These are phyloP conservation scores for Penicillium atrosanguineum DNA, from an alignment of 495 filamentous ascomycete species.

Conservation along the genomic window DNA sequence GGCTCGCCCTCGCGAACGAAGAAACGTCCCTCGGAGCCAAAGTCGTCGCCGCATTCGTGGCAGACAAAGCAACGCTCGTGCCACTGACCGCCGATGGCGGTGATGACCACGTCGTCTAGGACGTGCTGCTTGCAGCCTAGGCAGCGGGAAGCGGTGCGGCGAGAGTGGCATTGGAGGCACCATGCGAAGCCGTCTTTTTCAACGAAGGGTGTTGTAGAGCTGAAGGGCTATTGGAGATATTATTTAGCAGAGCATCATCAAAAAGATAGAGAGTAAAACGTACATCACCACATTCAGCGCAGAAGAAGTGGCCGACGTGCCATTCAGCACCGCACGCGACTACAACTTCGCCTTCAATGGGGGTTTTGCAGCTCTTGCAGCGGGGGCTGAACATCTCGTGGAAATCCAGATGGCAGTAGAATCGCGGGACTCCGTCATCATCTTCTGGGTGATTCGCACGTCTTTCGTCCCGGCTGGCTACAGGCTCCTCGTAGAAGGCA, in stretches of 20 bases:
- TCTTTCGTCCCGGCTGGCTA: slow-evolving; percentile 63
- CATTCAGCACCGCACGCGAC: slow-evolving; percentile 91
- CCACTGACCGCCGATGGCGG: slow-evolving; percentile 89
- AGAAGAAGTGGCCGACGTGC: slow-evolving; percentile 99
- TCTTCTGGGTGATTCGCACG: slow-evolving; percentile 58
- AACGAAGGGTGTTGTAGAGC: slow-evolving; percentile 77
- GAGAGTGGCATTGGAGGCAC: slow-evolving; percentile 92
- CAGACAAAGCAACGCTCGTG: slow-evolving; percentile 90
- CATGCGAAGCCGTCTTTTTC: slow-evolving; percentile 99
- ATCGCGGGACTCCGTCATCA: slow-evolving; percentile 64
- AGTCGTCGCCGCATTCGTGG: slow-evolving; percentile 60
- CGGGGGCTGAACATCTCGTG: slow-evolving; percentile 91
- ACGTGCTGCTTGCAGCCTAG: slow-evolving; percentile 80
- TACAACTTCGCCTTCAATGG: slow-evolving; percentile 95
- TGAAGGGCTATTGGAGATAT: slow-evolving; percentile 60
- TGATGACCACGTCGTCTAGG: slow-evolving; percentile 80
- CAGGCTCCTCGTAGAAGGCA: slow-evolving; percentile 92
- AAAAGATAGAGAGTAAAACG: slow-evolving; percentile 13
- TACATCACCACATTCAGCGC: slow-evolving; percentile 94
- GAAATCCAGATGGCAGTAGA: slow-evolving; percentile 98
- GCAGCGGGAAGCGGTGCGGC: slow-evolving; percentile 84
- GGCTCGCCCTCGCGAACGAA: slow-evolving; percentile 59
- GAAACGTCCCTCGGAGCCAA: slow-evolving; percentile 60
- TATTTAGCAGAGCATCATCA: slow-evolving; percentile 1
- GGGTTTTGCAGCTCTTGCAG: slow-evolving; percentile 95